Base-by-base conservation (phyloP, 2,329 filamentous ascomycete species). In the Zalaria obscura region DNA sequence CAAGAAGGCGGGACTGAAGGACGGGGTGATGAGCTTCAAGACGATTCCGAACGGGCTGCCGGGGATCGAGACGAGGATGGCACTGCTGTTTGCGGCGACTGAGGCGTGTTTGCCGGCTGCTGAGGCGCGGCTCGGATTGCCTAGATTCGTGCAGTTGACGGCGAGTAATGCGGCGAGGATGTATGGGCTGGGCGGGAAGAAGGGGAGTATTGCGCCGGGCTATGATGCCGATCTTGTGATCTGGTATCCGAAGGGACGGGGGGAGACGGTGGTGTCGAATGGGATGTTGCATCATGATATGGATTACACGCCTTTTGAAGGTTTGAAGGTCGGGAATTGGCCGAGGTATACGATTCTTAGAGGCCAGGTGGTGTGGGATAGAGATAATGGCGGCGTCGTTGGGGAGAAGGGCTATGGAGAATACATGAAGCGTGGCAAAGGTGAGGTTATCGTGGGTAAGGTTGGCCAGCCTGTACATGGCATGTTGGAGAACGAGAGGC, bases 251-350 rank as follows among this genome's bases (percentile, higher is more conserved):
- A 49, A 42, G 0, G 43, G 45, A 10, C 49, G 46, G 27, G 52
- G 50, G 9, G 45, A 47, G 1, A 56, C 56, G 29, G 48, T 46
- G 1, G 52, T 64, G n/a, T 55, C 50, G 27, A 63, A 67, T 38
- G 47, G 45, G 4, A 68, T 70, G 57, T 53, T 79, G 47, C 75
- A 80, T 54, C 75, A 79, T 52, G 65, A 73, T 45, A 68, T 76
- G 2, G 75, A 80, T 50, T 77, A 79, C 50, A 77, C 75, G 5
- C 75, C 75, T 0, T 79, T 72, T 48, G 75, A 79, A 52, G 74
- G 75, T 0, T 64, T 62, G 38, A 58, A 51, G n/a, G 51, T 80
- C 34, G 64, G 62, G 27, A 73, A 79, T 43, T 79, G 76, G 75
- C 75, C 75, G 7, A 62, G 75, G 18, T 78, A 72, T 50, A 78